Evolutionary conservation across 2,329 filamentous ascomycete genomes (phyloP), one percentile per base, ranked within the genome.

Genomic region (Scedosporium dehoogii): DNA sequence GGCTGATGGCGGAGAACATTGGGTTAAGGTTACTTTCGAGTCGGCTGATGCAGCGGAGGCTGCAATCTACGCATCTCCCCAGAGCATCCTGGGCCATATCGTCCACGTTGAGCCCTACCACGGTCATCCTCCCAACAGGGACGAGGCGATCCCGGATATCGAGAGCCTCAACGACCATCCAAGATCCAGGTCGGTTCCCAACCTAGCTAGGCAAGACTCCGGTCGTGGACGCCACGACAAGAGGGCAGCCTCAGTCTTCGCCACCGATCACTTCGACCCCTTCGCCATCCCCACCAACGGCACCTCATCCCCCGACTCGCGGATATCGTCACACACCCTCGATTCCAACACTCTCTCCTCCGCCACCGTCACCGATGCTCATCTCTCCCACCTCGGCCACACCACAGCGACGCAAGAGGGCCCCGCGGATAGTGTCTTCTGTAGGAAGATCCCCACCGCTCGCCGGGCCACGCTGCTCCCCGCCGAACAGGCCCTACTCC

Each of bases 1-100:
- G 65, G 92, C 91, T 65, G 88, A 88, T 56, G 90, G 91, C 59
- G 93, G 93, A 53, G 84, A 89, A 68, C 90, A 96, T 78, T 97
- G 93, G 93, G 91, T 97, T 69, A 92, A 92, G 73, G 80, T 92
- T 62, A 92, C 89, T 0, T 92, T 91, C 69, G 89, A 91, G 74
- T 90, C 86, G 51, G 80, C 82, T 58, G 83, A 88, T 67, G 86
- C 88, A 1, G 89, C 88, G 21, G 87, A 90, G 64, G 79, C 84
- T 10, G 89, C 89, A 23, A 76, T 87, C 51, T 88, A 83, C 70
- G 82, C 84, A 61, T 91, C 88, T 60, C 89, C 89, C 0, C 87
- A 91, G 73, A 81, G 81, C 64, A 84, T 92, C 64, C 78, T 90
- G 62, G 89, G 89, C 10, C 81, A 89, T 70, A 73, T 88, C 12